Evolutionary conservation across 352 stramenopile genomes (phyloP).

Genomic region (Albugo candida): DNA sequence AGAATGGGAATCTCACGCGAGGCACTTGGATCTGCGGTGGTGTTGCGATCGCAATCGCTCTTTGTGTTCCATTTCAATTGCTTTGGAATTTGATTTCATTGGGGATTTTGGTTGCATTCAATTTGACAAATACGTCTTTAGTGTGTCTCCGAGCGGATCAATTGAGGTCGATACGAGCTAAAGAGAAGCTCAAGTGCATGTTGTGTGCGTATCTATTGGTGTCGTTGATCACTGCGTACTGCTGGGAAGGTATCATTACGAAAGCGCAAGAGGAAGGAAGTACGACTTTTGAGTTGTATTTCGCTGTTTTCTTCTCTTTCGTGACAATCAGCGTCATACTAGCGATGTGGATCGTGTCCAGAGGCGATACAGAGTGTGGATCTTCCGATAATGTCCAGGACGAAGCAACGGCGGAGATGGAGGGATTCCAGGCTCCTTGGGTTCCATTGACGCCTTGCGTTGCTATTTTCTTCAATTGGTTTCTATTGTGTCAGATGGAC

Average conservation of each 20-base stretch:
- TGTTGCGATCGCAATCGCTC: conserved; percentile 25
- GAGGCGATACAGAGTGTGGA: neutral
- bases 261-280: conserved; percentile 7
- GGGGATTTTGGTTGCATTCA: conserved; percentile 79
- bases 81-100: conserved; percentile 84
- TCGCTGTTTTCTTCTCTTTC: conserved; percentile 29
- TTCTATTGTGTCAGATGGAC: conserved; percentile 70
- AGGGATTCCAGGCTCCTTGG: conserved; percentile 33
- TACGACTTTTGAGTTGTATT: conserved; percentile 21
- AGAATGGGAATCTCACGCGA: conserved; percentile 47
- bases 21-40: conserved; percentile 40
- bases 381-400: conserved; percentile 4
- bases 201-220: conserved; percentile 28
- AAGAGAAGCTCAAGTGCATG: conserved; percentile 4
- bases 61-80: conserved; percentile 69
- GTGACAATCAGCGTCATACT: conserved; percentile 32
- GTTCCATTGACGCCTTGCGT: conserved; percentile 62
- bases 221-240: conserved; percentile 46
- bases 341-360: no score
- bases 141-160: conserved; percentile 31
- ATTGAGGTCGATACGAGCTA: conserved; percentile 4
- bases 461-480: conserved; percentile 80
- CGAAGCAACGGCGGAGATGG: conserved; percentile 8
- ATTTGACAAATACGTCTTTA: conserved; percentile 75
- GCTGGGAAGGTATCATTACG: conserved; percentile 22